Conservation (phyloP, 805 yeast genomes). For the Candida maesae region DNA sequence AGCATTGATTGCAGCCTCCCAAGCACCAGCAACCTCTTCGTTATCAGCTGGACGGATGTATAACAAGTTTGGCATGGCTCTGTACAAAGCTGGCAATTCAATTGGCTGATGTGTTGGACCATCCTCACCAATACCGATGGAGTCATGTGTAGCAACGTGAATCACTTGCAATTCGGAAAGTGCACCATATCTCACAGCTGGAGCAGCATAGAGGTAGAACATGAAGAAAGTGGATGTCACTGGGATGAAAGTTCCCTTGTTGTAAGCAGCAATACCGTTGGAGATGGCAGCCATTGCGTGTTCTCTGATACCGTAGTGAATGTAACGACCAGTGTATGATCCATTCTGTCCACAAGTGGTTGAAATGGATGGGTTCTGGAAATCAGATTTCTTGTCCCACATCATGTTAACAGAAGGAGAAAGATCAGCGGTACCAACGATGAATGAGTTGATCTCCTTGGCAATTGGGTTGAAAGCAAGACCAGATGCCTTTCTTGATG, state of each 20-base stretch:
- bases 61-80: conserved; percentile 77
- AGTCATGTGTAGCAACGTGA: conserved; percentile 89
- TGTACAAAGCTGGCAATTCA: conserved; percentile 81
- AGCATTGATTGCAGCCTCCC: conserved; percentile 58
- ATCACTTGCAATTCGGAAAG: conserved; percentile 77
- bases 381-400: conserved; percentile 3
- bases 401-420: conserved; percentile 4
- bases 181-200: conserved; percentile 84
- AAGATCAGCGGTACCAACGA: conserved; percentile 2
- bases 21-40: conserved; percentile 84
- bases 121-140: conserved; percentile 89
- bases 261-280: conserved; percentile 94
- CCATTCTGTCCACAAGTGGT: conserved; percentile 96
- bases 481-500: conserved; percentile 92
- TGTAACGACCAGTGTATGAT: conserved; percentile 85
- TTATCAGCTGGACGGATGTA: conserved; percentile 96
- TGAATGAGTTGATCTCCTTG: neutral
- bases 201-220: conserved; percentile 81
- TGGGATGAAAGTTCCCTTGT: conserved; percentile 74
- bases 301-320: conserved; percentile 98
- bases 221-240: conserved; percentile 98
- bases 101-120: conserved; percentile 95
- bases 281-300: conserved; percentile 98
- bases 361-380: conserved; percentile 79
- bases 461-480: conserved; percentile 42